Base-by-base conservation (phyloP, 257 asterid species). In the Solanum clarkiae region DNA sequence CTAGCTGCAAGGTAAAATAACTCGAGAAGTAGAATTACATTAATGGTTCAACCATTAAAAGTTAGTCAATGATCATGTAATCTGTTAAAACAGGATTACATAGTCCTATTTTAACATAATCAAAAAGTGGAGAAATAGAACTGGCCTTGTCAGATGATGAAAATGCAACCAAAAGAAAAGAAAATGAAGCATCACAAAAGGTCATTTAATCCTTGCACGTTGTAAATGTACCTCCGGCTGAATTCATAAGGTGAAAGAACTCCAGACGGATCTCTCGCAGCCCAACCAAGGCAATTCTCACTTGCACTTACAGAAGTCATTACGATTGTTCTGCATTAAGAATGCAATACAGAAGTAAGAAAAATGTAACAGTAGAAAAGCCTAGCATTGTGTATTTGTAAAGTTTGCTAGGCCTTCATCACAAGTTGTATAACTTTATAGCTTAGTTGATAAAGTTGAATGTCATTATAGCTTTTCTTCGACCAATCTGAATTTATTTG, bases 231-330 rank as follows among this genome's bases (percentile, higher is more conserved):
- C 98, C 99, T 92, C 90, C 98, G 95, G 54, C 85, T 86, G 90
- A 95, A 95, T 68, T 80, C 85, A 87, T 90, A 95, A 69, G 98
- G 98, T 15, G 98, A 95, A 81, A 95, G 96, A 71, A 89, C 47
- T 32, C 99, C 98, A 29, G 98, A 94, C 8, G 95, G 86, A 86
- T 95, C 98, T 84, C 94, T 90, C 4, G 99, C 98, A 9, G 98
- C 98, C 94, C 96, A 95, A 51, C 93, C 97, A 66, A 88, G 90
- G 88, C 99, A 95, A 53, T 94, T 90, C 69, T 85, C 90, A 10
- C 71, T 80, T 14, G 55, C 85, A 79, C 47, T 80, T 71, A 88
- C 86, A 82, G 86, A 82, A 77, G 83, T 87, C 94, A 91, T 93
- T 84, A 42, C 20, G 81, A 77, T 60, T 86, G 22, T 42, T 57